Conservation (phyloP, 2,329 filamentous ascomycete species). For the Phialophora tarda region DNA sequence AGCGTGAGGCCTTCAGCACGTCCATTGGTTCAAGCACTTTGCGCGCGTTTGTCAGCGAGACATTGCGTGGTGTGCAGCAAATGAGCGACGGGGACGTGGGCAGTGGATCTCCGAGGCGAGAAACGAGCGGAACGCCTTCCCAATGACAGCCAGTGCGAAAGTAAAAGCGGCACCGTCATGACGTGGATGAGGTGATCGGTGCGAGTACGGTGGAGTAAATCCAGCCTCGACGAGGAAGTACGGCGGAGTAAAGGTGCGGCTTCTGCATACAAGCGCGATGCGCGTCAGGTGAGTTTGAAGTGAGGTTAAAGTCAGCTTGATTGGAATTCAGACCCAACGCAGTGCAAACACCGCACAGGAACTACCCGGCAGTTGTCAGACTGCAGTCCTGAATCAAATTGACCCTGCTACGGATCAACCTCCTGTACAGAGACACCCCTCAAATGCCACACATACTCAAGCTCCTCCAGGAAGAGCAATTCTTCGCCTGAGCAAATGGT, state of each 20-base stretch:
- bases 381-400: neutral
- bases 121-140: constrained; percentile 3
- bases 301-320: neutral
- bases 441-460: constrained; percentile 28
- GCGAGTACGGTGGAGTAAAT: neutral
- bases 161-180: neutral
- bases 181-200: neutral
- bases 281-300: neutral
- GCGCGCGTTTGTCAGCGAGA: neutral
- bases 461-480: constrained; percentile 22
- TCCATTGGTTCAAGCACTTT: neutral
- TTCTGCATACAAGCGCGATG: neutral
- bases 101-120: constrained; percentile 1
- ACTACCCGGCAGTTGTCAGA: neutral
- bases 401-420: neutral
- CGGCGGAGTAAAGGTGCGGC: neutral
- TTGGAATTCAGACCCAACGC: neutral
- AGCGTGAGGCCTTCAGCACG: neutral
- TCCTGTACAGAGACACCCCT: constrained; percentile 17
- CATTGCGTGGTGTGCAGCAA: neutral
- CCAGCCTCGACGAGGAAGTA: neutral
- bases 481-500: constrained; percentile 26
- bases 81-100: neutral
- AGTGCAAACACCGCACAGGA: neutral
- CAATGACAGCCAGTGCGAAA: neutral